phyloP scores from a whole-genome alignment of 139 green algal species.

The Tetraselmis chui region DNA sequence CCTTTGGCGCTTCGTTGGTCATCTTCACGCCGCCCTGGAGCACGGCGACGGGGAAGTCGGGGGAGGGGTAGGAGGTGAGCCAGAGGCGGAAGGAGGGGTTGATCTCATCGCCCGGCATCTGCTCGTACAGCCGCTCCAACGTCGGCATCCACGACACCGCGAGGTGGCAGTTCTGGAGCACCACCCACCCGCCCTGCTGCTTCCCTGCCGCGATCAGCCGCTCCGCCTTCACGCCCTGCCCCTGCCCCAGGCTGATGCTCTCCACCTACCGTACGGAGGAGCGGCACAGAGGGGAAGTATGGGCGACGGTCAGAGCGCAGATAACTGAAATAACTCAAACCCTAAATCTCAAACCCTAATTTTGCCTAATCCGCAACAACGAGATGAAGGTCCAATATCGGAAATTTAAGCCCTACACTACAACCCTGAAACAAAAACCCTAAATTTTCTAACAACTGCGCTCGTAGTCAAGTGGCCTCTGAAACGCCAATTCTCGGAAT shows the following conservation, averaged over 20 bases:
- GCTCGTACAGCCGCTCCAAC: constrained; percentile 68
- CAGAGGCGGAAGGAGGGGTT: constrained; percentile 54
- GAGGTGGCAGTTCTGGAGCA: constrained; percentile 74
- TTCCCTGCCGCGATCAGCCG: constrained; percentile 49
- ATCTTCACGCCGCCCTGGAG: constrained; percentile 75
- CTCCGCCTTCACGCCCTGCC: constrained; percentile 42
- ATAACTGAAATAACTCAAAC: no score
- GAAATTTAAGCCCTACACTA: no score
- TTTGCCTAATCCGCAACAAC: no score
- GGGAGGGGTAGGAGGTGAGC: constrained; percentile 59
- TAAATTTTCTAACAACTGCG: no score
- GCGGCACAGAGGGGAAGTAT: no score
- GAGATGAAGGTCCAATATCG: no score
- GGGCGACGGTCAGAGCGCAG: no score
- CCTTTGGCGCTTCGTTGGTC: constrained; percentile 68
- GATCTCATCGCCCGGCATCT: constrained; percentile 15
- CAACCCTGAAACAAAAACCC: no score
- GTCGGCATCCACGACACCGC: constrained; percentile 67
- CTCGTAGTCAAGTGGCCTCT: no score
- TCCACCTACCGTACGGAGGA: no score
- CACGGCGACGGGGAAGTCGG: constrained; percentile 56
- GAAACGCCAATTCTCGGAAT: no score
- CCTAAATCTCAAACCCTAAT: no score
- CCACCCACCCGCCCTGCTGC: constrained; percentile 59
- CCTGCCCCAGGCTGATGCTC: constrained; percentile 31